Base-by-base conservation (phyloP, 1,139 yeast genomes). In the Zygotorulaspora mrakii region DNA sequence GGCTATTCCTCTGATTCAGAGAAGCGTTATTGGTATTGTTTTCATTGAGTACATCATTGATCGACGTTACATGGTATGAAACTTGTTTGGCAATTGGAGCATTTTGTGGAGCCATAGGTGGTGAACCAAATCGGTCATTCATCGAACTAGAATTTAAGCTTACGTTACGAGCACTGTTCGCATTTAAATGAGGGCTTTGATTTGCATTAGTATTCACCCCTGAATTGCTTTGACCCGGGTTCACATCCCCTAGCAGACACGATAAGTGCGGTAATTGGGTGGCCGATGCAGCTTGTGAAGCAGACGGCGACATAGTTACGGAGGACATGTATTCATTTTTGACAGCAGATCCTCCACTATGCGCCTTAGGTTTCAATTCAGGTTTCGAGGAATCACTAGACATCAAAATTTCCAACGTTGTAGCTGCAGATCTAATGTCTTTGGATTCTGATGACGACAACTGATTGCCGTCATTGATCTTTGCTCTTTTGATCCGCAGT, bases 1-100 rank as follows among this genome's bases (percentile, higher is more conserved):
- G 7, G 8, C n/a, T 35, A 37, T 11, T 44, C 46, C 27, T 38
- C 42, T 24, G 27, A 11, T 21, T 50, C 46, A 1, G 51, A 44
- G 22, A 40, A 45, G 3, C 43, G 33, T 2, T 35, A 31, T 9
- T 52, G 47, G 0, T 51, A 32, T 5, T 50, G 48, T 11, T 54
- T 12, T 22, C 30, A 11, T 42, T 36, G 9, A 33, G 27, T 10
- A 33, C 39, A 10, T 32, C 37, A n/a, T 32, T 38, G 20, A 39
- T 27, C 8, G 48, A 43, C 9, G 39, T 31, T 39, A 38, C 35
- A 12, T 37, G 39, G 18, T 24, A 35, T 4, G 37, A 38, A 5
- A 13, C 22, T 22, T 28, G 34, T 18, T 25, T 26, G 12, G 33
- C 22, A 14, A 30, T 18, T 16, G 18, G 14, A 9, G 31, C 38